These are phyloP conservation scores for Penicillium salamii DNA, from an alignment of 495 filamentous ascomycete species.

Conservation along the genomic window DNA sequence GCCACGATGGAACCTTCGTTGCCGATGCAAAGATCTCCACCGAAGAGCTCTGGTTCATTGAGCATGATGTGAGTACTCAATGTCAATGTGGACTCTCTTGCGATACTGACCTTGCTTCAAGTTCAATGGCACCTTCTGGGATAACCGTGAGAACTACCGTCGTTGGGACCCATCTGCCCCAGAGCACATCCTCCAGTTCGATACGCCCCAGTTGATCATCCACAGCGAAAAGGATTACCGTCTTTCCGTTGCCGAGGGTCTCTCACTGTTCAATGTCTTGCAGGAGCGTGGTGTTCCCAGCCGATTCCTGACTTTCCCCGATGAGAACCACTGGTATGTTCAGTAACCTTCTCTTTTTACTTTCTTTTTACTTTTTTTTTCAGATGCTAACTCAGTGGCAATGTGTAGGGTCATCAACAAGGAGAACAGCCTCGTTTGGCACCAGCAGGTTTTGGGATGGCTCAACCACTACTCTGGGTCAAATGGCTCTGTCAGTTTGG, in stretches of 20 bases:
- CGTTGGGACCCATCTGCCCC: constrained; percentile 41
- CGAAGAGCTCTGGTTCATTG: constrained; percentile 48
- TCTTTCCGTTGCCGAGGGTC: constrained; percentile 40
- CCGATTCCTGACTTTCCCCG: constrained; percentile 50
- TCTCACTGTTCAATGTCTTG: constrained; percentile 47
- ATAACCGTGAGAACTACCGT: constrained; percentile 39
- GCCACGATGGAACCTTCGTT: constrained; percentile 45
- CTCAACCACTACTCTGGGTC: constrained; percentile 43
- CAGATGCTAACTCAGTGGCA: background rate
- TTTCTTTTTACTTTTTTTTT: background rate
- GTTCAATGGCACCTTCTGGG: constrained; percentile 46
- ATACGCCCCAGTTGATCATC: constrained; percentile 46
- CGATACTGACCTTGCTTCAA: constrained; percentile 12
- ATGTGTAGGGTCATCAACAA: constrained; percentile 28
- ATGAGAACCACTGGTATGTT: constrained; percentile 50
- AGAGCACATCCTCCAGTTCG: constrained; percentile 35
- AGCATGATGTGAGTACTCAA: constrained; percentile 27
- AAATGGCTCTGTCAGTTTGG: constrained; percentile 30
- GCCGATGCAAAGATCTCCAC: constrained; percentile 41
- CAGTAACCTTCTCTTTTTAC: background rate
- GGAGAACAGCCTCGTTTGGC: constrained; percentile 49
- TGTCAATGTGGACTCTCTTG: constrained; percentile 2
- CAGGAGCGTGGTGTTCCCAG: constrained; percentile 56
- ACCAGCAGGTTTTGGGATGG: constrained; percentile 48
- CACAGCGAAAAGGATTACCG: constrained; percentile 46